Base-by-base conservation (phyloP, 345 rosid species). In the Salix brachista region DNA sequence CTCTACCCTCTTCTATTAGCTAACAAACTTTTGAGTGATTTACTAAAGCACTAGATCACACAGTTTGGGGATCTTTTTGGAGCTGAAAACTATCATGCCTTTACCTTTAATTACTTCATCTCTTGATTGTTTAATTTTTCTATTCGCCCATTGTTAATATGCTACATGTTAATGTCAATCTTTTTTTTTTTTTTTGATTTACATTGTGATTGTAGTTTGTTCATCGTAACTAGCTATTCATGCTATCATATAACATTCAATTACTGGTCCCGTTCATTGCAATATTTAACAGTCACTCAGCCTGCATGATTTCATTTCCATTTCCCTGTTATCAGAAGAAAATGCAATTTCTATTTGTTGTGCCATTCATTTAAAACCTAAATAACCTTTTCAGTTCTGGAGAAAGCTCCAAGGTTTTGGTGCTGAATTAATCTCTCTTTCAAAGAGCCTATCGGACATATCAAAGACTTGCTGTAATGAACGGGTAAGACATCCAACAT, bases 381-480 rank as follows among this genome's bases (percentile, higher is more conserved):
- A 39, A 28, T 44, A 2, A 41, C 3, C 28, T 32, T 34, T 58
- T 60, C 74, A 79, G 81, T 37, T 79, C 11, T 79, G 81, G 81
- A 73, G 72, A 75, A 90, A 89, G 65, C 82, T 96, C 74, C 86
- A 90, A 75, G 87, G 67, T 17, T 75, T 92, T 80, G 98, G 97
- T 72, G 81, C 84, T 62, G 92, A 90, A 85, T 85, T 96, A 84
- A 79, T 85, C 66, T 87, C 91, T 75, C 89, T 93, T 62, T 85
- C 97, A 64, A 89, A 85, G 80, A 81, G 88, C 71, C 94, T 96
- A 26, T 77, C 86, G 42, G 93, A 90, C 79, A 56, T 91, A 65
- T 86, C 99, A 79, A 82, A 60, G 79, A 56, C 81, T 39, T 84
- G 86, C 70, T 91, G 67, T 76, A 71, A 75, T 44, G 88, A 84